Evolutionary conservation across 352 stramenopile species (phyloP), one percentile per base, ranked within the genome.

Genomic region (Pythium phragmiticola): DNA sequence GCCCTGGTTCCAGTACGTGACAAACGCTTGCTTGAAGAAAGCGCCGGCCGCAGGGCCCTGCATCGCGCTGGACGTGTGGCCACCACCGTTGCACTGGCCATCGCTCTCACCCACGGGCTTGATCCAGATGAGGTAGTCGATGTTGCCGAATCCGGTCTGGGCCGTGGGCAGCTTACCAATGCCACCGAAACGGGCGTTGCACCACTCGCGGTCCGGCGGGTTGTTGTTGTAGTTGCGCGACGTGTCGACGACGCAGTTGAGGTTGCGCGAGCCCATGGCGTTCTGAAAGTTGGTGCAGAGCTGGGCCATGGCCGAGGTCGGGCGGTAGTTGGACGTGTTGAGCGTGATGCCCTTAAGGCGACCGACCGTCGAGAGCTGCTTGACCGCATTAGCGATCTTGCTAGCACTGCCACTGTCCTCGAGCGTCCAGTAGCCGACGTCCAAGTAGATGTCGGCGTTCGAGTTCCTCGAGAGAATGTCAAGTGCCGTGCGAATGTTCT

Each of bases 271-370:
- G 8, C 69, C 75, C 50, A 80, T 53, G 0, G 78, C 78, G 16
- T 21, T 61, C 53, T 90, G 77, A 59, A 90, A 92, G 51, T 70
- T 86, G 37, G 48, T 65, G 64, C 81, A 92, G 3, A 89, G 60
- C 16, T 57, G 63, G 6, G 76, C 59, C 8, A 92, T 65, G n/a
- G 77, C 68, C 43, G 47, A 59, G 26, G 66, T 88, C 7, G 76
- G 75, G 56, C 82, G 81, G 54, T 90, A 90, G 72, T 92, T 92
- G 63, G 78, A 89, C 16, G 84, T 90, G 75, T 92, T 90, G 57
- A 92, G 74, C 46, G 74, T 72, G 58, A 92, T 89, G 16, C 81
- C 81, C 63, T 87, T 87, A 42, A 92, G 50, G 6, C 47, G 42
- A 0, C 69, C 72, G 6, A 67, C 63, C 14, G 57, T 28, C 12